These are phyloP conservation scores for Colletotrichum ledebouriae DNA, from an alignment of 2,329 filamentous ascomycete genomes.

Conservation along the genomic window DNA sequence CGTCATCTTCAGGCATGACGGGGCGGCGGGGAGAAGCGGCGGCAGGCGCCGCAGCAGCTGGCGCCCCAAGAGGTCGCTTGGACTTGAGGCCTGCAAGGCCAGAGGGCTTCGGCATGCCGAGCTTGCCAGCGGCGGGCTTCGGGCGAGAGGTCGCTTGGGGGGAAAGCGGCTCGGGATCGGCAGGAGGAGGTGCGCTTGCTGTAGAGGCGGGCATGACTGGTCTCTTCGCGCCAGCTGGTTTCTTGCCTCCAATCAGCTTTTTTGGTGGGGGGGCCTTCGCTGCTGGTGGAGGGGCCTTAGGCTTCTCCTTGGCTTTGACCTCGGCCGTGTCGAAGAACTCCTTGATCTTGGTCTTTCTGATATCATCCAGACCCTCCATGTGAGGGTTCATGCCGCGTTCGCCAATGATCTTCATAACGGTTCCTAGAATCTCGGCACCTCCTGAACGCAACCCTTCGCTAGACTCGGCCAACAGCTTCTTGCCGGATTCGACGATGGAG, in stretches of 20 bases:
- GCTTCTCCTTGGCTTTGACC: conserved; percentile 73
- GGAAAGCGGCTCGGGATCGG: conserved; percentile 67
- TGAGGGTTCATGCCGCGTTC: conserved; percentile 95
- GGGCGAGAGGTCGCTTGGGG: conserved; percentile 70
- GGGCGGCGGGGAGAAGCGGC: conserved; percentile 63
- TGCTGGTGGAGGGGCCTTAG: conserved; percentile 80
- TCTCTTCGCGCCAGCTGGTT: conserved; percentile 60
- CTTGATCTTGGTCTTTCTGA: conserved; percentile 94
- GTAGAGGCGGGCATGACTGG: conserved; percentile 46
- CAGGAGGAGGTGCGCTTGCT: conserved; percentile 51
- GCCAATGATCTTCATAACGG: conserved; percentile 98
- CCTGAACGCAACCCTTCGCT: conserved; percentile 88
- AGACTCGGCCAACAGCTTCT: conserved; percentile 91
- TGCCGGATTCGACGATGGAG: conserved; percentile 86
- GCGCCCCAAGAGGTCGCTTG: conserved; percentile 64
- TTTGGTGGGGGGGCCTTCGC: conserved; percentile 63
- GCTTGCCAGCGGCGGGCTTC: conserved; percentile 61
- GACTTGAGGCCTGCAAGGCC: conserved; percentile 71
- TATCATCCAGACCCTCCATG: conserved; percentile 93
- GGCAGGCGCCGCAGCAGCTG: conserved; percentile 13
- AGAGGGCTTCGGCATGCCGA: conserved; percentile 67
- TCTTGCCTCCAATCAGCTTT: conserved; percentile 61
- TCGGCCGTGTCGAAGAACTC: conserved; percentile 81
- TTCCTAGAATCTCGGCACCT: conserved; percentile 92
- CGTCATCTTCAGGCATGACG: conserved; percentile 70